phyloP scores from a whole-genome alignment of 202 grass and related monocot species.

The Schoenoplectus tabernaemontani region DNA sequence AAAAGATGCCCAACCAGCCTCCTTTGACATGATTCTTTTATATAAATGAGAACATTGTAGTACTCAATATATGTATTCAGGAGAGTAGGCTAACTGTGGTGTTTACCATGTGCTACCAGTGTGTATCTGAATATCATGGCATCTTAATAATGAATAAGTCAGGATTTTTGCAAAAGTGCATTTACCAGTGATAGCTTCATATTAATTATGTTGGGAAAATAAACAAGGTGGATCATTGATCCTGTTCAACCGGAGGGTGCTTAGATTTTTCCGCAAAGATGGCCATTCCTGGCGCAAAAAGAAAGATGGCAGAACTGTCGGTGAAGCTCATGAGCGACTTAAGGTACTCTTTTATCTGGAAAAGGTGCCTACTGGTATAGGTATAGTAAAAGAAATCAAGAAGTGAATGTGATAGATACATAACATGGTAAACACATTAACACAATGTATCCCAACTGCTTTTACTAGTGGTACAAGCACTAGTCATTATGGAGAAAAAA shows the following conservation, averaged over 20 bases:
- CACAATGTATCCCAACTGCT: not conserved
- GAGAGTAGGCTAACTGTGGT: too few species aligned
- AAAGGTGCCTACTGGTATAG: not conserved
- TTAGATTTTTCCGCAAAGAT: slow-evolving; percentile 92
- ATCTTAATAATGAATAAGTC: not conserved
- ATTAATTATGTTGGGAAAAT: slow-evolving; percentile 15
- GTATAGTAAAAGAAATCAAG: too few species aligned
- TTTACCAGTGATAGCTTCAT: not conserved
- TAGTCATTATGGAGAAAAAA: too few species aligned
- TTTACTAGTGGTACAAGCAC: too few species aligned
- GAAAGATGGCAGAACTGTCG: slow-evolving; percentile 78
- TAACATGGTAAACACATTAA: not conserved
- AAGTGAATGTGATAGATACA: not conserved
- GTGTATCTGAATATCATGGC: not conserved
- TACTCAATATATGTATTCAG: too few species aligned
- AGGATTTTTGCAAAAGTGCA: not conserved
- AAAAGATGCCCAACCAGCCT: not conserved
- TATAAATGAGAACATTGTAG: not conserved
- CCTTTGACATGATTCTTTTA: not conserved
- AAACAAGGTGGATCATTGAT: slow-evolving; percentile 94
- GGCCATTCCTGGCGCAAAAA: slow-evolving; percentile 88
- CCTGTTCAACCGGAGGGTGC: slow-evolving; percentile 88
- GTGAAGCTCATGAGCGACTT: slow-evolving; percentile 86
- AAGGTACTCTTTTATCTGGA: slow-evolving; percentile 52
- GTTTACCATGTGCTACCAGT: not conserved